Evolutionary conservation across 257 asterid genomes (phyloP).

Genomic region (Solanum chilense): DNA sequence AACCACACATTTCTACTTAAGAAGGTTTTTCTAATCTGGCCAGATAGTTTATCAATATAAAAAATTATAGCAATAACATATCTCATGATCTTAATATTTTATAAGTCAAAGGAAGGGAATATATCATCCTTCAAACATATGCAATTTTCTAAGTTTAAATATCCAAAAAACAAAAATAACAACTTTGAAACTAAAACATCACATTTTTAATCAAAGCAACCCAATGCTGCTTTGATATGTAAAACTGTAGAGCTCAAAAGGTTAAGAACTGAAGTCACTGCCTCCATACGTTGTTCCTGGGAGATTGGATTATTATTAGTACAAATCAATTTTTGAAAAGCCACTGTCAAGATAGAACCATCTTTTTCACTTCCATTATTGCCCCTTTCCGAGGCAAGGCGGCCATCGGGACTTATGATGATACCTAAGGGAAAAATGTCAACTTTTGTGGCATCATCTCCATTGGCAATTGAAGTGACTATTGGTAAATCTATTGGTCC

Average conservation of each 20-base stretch:
- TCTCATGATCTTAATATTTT: neutral
- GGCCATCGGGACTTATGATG: constrained; percentile 41
- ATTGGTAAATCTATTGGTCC: constrained; percentile 29
- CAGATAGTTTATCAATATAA: neutral
- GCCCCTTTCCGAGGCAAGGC: neutral
- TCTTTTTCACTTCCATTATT: neutral
- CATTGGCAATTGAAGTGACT: constrained; percentile 18
- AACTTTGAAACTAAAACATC: neutral
- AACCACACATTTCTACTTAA: neutral
- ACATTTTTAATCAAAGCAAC: neutral
- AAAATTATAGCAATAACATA: neutral
- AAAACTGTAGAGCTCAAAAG: neutral
- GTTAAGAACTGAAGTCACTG: constrained; percentile 23
- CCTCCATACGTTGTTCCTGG: constrained; percentile 30
- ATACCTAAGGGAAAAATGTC: constrained; percentile 56
- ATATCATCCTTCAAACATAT: neutral
- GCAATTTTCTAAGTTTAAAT: neutral
- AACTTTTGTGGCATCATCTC: constrained; percentile 19
- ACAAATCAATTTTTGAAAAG: constrained; percentile 30
- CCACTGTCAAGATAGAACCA: constrained; percentile 48
- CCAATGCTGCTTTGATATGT: neutral
- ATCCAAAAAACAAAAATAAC: neutral
- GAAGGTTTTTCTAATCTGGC: too few relatives aligned
- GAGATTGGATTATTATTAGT: constrained; percentile 2
- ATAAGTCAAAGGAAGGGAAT: neutral